A percentile compares a stretch with the other conserved stretches of the same genome.
Evolutionary conservation across 2,329 filamentous ascomycete genomes (phyloP).

Genomic region (Trichoderma sp.): DNA sequence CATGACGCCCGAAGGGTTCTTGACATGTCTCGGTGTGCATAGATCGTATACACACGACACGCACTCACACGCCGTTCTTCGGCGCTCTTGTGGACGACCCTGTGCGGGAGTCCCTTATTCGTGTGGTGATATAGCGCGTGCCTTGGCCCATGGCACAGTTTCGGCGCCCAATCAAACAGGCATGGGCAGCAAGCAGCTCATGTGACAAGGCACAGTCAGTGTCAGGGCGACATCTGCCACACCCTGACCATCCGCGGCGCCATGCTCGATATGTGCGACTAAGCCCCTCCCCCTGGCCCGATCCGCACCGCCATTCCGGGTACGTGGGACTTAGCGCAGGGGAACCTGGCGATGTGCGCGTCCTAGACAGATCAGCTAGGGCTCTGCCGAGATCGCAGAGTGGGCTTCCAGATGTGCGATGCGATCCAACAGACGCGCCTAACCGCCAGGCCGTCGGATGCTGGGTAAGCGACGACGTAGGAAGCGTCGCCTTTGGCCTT

Average conservation of each 20-base stretch:
- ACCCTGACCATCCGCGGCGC: not conserved
- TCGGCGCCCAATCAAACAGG: not conserved
- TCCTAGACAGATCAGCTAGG: not conserved
- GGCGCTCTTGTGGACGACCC: not conserved
- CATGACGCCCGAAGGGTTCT: not conserved
- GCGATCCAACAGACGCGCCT: not conserved
- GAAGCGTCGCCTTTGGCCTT: not conserved
- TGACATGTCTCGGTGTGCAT: not conserved
- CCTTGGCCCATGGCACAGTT: not conserved
- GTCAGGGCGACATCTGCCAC: not conserved
- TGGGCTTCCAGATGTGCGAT: not conserved
- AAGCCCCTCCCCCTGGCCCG: not conserved
- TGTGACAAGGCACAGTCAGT: not conserved
- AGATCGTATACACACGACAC: not conserved
- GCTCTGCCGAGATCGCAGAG: not conserved
- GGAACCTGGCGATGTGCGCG: not conserved
- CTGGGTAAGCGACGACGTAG: not conserved
- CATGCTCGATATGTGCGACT: not conserved
- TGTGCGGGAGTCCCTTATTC: not conserved
- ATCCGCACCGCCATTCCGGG: slow-evolving; percentile 1
- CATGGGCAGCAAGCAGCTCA: not conserved
- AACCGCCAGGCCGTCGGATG: not conserved
- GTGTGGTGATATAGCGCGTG: not conserved
- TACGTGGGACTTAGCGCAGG: not conserved
- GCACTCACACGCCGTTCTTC: not conserved